Evolutionary conservation across 768 basidiomycete species (phyloP).

Genomic region (Dacryopinax spathularia): DNA sequence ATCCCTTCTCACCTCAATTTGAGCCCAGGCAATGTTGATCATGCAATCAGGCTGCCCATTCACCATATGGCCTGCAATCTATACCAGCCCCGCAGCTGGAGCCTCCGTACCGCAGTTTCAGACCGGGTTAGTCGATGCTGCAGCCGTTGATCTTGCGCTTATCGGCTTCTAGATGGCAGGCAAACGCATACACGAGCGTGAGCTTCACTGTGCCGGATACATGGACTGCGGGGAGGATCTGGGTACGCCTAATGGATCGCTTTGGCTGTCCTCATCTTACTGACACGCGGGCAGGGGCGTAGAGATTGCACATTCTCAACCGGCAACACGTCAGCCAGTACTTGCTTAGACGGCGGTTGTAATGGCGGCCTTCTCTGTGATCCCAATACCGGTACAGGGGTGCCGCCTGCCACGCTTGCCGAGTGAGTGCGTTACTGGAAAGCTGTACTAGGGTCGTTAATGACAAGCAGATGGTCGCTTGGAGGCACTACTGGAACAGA

Average conservation of each 20-base stretch:
- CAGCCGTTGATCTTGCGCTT: background rate
- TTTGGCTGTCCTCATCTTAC: background rate
- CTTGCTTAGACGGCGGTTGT: conserved; percentile 10
- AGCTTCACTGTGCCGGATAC: background rate
- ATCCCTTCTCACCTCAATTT: background rate
- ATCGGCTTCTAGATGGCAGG: background rate
- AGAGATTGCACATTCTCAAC: background rate
- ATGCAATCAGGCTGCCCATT: background rate
- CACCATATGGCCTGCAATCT: background rate
- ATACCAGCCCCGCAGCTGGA: background rate
- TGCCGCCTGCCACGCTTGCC: conserved; percentile 56
- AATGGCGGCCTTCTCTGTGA: conserved; percentile 45
- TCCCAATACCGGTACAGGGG: conserved; percentile 38
- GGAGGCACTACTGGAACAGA: background rate
- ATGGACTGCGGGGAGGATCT: background rate
- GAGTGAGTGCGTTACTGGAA: conserved; percentile 42
- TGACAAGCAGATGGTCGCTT: background rate
- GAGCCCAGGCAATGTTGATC: background rate
- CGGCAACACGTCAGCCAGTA: background rate
- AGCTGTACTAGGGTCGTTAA: background rate
- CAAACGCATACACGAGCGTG: background rate
- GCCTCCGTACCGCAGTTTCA: background rate
- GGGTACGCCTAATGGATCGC: background rate
- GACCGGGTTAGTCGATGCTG: background rate
- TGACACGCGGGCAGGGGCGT: background rate